Evolutionary conservation across 2,329 filamentous ascomycete genomes (phyloP), one percentile per base, ranked within the genome.

Genomic region (Zarea fungicola): DNA sequence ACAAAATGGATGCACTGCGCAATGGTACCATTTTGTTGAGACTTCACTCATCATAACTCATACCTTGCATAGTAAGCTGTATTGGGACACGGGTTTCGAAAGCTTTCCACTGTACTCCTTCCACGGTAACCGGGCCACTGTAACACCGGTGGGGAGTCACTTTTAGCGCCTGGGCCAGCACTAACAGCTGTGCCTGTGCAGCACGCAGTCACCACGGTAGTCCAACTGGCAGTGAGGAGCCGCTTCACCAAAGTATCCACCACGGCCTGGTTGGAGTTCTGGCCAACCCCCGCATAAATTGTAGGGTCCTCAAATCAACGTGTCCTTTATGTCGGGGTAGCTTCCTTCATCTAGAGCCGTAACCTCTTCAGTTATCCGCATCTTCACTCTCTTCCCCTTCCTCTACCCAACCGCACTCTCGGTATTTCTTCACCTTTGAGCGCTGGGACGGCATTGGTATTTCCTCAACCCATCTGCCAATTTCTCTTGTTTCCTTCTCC

Each of bases 401-500:
- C 25, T 31, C 36, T 35, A 28, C 14, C 25, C 46, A 42, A 49
- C 39, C 46, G 42, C 46, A 43, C 39, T 34, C 39, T 31, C 13
- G 23, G 39, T 42, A 41, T 18, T 42, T 23, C 31, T 42, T 40
- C 31, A 42, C 19, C 25, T 5, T 31, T 25, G 39, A 49, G 37
- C 46, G 46, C 41, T 42, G 43, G 42, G 23, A 36, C 42, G 49
- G 28, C 28, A 16, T 51, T 42, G 42, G 48, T 31, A 40, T 44
- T 41, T 34, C 40, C 41, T 42, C 23, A 42, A 35, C 16, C 32
- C 29, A 36, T 22, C 44, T 51, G 34, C 16, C 22, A 49, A 28
- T 34, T 34, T 37, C 16, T 40, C n/a, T 29, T 18, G n/a, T 57
- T 58, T 73, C 28, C 60, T 66, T 26, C 62, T 46, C 31, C 42